phyloP scores from a whole-genome alignment of 2,329 filamentous ascomycete species.

The Venturia carpophila region DNA sequence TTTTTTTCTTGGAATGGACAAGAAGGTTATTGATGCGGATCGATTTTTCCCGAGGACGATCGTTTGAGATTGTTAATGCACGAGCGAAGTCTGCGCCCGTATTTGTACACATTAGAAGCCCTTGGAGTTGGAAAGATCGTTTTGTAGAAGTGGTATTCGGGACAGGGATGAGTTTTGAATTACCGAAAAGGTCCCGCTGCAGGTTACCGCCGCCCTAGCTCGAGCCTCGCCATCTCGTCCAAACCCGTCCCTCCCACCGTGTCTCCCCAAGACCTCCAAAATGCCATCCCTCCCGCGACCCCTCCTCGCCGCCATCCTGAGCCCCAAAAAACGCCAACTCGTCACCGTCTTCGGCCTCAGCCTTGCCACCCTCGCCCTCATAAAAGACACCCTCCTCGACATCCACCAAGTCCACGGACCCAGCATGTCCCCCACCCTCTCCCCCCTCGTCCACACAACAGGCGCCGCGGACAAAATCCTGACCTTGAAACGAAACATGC shows the following conservation, averaged over 20 bases:
- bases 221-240: background rate
- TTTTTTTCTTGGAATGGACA: no score
- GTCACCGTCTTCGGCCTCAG: background rate
- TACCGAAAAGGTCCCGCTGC: background rate
- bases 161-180: no score
- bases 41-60: no score
- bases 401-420: constrained; percentile 28
- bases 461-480: constrained; percentile 28
- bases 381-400: background rate
- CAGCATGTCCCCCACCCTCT: constrained; percentile 42
- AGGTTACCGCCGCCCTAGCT: background rate
- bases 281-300: background rate
- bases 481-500: constrained; percentile 2
- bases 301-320: background rate
- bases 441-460: constrained; percentile 34
- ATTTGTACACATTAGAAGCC: no score
- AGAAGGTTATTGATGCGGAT: no score
- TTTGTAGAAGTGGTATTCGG: no score
- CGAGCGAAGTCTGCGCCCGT: no score
- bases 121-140: no score
- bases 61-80: no score
- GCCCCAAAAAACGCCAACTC: background rate
- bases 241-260: background rate
- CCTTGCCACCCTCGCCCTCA: background rate
- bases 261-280: background rate